Evolutionary conservation across 148 eudicot genomes (phyloP).

Genomic region (Simmondsia chinensis): DNA sequence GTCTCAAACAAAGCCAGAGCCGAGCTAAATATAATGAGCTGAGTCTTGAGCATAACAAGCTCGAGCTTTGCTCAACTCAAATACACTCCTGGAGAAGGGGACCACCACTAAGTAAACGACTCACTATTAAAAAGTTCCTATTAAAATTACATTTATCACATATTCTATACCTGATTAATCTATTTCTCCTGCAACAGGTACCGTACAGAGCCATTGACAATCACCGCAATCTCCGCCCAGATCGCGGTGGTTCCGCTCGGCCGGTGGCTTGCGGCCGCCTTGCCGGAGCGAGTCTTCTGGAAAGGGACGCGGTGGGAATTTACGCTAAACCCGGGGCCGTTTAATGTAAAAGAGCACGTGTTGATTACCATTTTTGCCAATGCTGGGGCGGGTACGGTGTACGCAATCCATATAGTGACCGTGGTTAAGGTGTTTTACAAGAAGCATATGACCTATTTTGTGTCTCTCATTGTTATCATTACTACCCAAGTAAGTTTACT

Average conservation of each 20-base stretch:
- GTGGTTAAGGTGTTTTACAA: conserved; percentile 83
- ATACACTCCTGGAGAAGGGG: too few relatives aligned
- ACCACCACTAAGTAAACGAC: too few relatives aligned
- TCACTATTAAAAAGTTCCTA: too few relatives aligned
- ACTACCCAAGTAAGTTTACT: conserved; percentile 70
- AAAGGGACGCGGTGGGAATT: conserved; percentile 63
- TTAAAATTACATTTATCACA: too few relatives aligned
- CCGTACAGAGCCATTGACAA: conserved; percentile 66
- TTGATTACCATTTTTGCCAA: conserved; percentile 92
- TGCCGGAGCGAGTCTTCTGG: conserved; percentile 44
- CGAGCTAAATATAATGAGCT: too few relatives aligned
- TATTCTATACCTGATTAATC: too few relatives aligned
- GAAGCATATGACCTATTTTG: conserved; percentile 68
- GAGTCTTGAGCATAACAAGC: too few relatives aligned
- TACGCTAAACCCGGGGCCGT: conserved; percentile 82
- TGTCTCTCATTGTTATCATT: conserved; percentile 66
- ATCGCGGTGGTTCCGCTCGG: conserved; percentile 90
- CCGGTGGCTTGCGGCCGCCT: conserved; percentile 66
- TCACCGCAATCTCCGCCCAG: conserved; percentile 94
- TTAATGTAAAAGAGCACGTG: conserved; percentile 90
- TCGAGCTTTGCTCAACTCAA: too few relatives aligned
- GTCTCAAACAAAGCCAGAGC: too few relatives aligned
- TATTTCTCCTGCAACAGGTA: conserved; percentile 8
- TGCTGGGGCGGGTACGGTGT: conserved; percentile 86
- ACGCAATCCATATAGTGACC: conserved; percentile 82